Base-by-base conservation (phyloP, 1,284 basidiomycete species). In the Cystobasidium pallidum region DNA sequence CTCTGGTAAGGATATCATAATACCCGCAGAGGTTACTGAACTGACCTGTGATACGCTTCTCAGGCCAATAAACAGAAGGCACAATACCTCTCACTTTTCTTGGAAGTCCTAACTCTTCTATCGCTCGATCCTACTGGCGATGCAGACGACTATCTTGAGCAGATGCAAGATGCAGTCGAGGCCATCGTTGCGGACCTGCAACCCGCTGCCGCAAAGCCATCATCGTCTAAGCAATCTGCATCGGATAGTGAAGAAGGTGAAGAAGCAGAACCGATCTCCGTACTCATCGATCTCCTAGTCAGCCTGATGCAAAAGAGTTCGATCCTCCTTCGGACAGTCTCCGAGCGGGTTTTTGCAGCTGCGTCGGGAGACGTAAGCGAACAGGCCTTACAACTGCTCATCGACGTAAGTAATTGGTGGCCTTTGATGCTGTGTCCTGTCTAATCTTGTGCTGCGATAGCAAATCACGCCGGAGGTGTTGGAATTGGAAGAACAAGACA, bases 281-380 rank as follows among this genome's bases (percentile, higher is more conserved):
- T 93, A 39, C 84, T 98, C 45, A 88, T 94, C 59, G 94, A 98
- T 79, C 86, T 86, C 28, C 86, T 98, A 72, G 90, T 98, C 70
- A 91, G 91, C 8, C 89, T 92, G 78, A 83, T 99, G 62, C 94
- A 98, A 80, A 86, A 89, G 74, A 88, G 90, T 1, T 91, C 89
- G 11, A 87, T 88, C 43, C 95, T 92, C 81, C 85, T 92, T 80
- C 88, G 92, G 26, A 86, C 88, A 0, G 84, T 93, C 24, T 90
- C 90, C 8, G 93, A 89, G 73, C 88, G 92, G 75, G 89, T 88
- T 3, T 96, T 98, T 79, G 86, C 87, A 24, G 84, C 90, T 66
- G 84, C 97, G 30, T 87, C 89, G 30, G 84, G 86, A 11, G 85
- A 86, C 19, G 87, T 92, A 67, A 86, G 88, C 67, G 86, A 86